Evolutionary conservation across 768 basidiomycete species (phyloP).

Genomic region (Tricholoma furcatifolium): DNA sequence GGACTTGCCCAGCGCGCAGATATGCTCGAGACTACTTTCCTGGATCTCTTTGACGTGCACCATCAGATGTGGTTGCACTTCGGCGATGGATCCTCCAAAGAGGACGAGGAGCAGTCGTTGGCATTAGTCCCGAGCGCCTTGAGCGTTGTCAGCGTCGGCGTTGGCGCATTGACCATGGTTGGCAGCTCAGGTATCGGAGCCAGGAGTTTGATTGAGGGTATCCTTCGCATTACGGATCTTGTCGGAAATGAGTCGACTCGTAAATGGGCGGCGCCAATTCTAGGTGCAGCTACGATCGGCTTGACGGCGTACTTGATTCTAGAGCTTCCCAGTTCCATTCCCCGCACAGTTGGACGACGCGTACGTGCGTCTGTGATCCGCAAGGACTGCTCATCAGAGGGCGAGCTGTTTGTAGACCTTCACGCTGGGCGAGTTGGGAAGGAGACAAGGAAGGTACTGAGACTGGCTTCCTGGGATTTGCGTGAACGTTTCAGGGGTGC

Average conservation of each 20-base stretch:
- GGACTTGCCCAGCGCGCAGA: conserved; percentile 77
- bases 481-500: conserved; percentile 77
- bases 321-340: conserved; percentile 87
- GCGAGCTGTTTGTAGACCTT: conserved; percentile 61
- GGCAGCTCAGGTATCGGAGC: conserved; percentile 80
- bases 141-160: conserved; percentile 69
- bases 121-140: conserved; percentile 57
- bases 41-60: conserved; percentile 85
- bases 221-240: conserved; percentile 73
- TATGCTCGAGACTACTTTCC: conserved; percentile 74
- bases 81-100: conserved; percentile 41
- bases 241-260: conserved; percentile 77
- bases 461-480: conserved; percentile 89
- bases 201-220: conserved; percentile 74
- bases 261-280: conserved; percentile 84
- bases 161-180: conserved; percentile 88
- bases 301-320: conserved; percentile 77
- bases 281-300: conserved; percentile 76
- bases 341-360: conserved; percentile 84
- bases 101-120: conserved; percentile 31
- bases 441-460: conserved; percentile 92
- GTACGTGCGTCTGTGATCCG: conserved; percentile 63
- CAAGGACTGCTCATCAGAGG: conserved; percentile 37
- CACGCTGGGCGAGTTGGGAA: conserved; percentile 71
- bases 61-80: conserved; percentile 77